Base-by-base conservation (phyloP, 1,139 yeast species). In the Schwanniomyces etchellsii region DNA sequence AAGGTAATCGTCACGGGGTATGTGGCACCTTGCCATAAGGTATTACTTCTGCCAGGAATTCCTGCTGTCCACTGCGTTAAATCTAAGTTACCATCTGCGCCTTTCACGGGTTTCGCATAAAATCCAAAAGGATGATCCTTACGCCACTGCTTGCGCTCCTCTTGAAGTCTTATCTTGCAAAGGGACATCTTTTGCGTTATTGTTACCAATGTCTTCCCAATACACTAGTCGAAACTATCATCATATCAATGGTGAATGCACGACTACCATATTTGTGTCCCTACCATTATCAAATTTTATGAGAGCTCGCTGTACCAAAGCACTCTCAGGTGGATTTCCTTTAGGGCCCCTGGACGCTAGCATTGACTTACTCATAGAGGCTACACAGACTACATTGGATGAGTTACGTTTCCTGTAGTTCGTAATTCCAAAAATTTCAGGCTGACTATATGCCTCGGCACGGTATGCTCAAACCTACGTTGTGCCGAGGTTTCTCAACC, bases 91-190 rank as follows among this genome's bases (percentile, higher is more conserved):
- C 98, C 98, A 49, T 88, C 95, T 3, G 65, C 50, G 11, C 70
- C 65, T 52, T 84, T 89, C 26, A 64, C 55, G 4, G 99, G 99
- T 50, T 84, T 86, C 24, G 98, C 98, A 45, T 64, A 88, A 57
- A 91, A 91, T 3, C 98, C 98, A 57, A 88, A 91, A 0, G 99
- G 99, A 55, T 93, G 99, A 53, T 89, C 96, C 56, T 88, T 91
- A 45, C 99, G 77, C 99, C 99, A 91, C 55, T 83, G 89, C 59
- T 89, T 91, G 54, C 97, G 68, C 55, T 84, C 95, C 54, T 83
- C 93, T 52, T 85, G 95, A 35, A 86, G 69, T 44, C 96, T 72
- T 39, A 78, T 86, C 43, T 81, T 68, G 51, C 93, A 81, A 40
- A 86, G 70, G 16, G 74, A 66, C 72, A 55, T 53, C 14, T 20